Evolutionary conservation across 139 green algal species (phyloP), one percentile per base, ranked within the genome.

Genomic region (Zygnema circumcarinatum): DNA sequence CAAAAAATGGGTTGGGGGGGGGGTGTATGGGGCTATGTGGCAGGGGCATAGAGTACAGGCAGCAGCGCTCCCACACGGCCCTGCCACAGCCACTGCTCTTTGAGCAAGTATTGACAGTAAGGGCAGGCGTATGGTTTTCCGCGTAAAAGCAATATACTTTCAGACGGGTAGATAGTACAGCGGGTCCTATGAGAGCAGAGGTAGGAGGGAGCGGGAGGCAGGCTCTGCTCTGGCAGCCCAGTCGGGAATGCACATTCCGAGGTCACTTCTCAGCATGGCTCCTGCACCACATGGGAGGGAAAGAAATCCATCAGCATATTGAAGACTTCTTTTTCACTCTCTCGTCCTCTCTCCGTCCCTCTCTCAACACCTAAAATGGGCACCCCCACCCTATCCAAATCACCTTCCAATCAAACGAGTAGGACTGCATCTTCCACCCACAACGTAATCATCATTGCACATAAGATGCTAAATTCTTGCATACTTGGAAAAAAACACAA

Each of bases 141-240:
- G n/a, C n/a, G n/a, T 62, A 62, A 16, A 62, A 16, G 47, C 47
- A 62, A 62, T 62, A 62, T 7, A 7, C 16, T 25, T 16, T 16
- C 47, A n/a, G n/a, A n/a, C 47, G 16, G 7, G 7, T 16, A 25
- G 47, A 62, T 62, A 16, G 47, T 62, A 62, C 47, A 62, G 7
- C 16, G 47, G 16, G 16, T 7, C 36, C 69, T 78, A 78, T 25
- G 69, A 78, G 11, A 78, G 36, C 7, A 78, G 36, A 7, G 69
- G 69, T 78, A 78, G 16, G 36, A 78, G 69, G 7, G 69, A 78
- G 16, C 16, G 69, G 35, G 69, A 78, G 35, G 69, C 69, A 25
- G 69, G 69, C 16, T 78, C 69, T 11, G 35, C 36, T 41, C 69
- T 3, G 16, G 7, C 35, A 78, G 69, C 69, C 69, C 69, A 78